Base-by-base conservation (phyloP, 106 monocot genomes). In the Dendrobium officinale region DNA sequence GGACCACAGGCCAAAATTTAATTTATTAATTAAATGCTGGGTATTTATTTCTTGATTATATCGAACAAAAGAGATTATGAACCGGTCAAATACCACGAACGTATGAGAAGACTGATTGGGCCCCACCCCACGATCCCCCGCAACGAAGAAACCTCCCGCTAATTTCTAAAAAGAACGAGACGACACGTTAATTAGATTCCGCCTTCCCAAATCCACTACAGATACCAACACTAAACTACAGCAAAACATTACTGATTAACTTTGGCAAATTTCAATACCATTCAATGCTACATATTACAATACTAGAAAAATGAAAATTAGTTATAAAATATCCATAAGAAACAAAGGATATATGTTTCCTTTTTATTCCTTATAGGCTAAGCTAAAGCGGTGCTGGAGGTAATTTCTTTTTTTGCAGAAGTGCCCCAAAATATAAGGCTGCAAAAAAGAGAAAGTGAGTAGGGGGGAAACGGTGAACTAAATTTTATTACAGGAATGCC, bases 131-230 rank as follows among this genome's bases (percentile, higher is more conserved):
- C 33, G 70, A 37, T 70, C 1, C 70, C 10, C n/a, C 70, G 15
- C 31, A n/a, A 3, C 70, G 33, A 70, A 37, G 70, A 70, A 70
- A 70, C 31, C 70, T 27, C 33, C 70, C 70, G 37, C 70, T 11
- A 70, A 15, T 70, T 37, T 70, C 31, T 37, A 70, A 70, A 70
- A 33, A 37, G 70, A 37, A 70, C 31, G 33, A 70, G 70, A 70
- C 33, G 70, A 37, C n/a, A 29, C 67, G 33, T 33, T 70, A 70
- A 31, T 70, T 70, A 70, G 70, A 70, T 70, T 70, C 70, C 70
- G 70, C 16, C 37, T 70, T 33, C 37, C n/a, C 7, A 66, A 26
- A 9, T 70, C 70, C 33, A 9, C 70, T 15, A 1, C 31, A 70
- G 33, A 31, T 37, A 27, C 10, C 31, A 33, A n/a, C 70, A n/a